Base-by-base conservation (phyloP, 108 stramenopile genomes). In the Cyclotella choctawhatcheeana region DNA sequence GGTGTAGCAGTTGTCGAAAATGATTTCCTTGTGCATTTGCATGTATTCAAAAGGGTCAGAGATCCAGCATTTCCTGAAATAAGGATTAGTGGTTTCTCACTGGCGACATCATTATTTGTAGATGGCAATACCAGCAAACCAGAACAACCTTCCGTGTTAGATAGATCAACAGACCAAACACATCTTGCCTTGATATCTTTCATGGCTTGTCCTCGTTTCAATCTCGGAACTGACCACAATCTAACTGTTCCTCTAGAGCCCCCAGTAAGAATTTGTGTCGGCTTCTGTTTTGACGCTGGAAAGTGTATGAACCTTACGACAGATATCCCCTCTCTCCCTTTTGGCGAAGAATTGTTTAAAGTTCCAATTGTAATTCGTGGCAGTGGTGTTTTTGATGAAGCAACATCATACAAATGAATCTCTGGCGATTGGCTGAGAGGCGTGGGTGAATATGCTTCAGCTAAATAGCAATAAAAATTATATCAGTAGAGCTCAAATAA, bases 1-100 rank as follows among this genome's bases (percentile, higher is more conserved):
- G 81, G 81, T 18, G 81, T 82, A 32, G 64, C 27, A 12, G 63
- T 72, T 25, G 74, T 72, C 5, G 81, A 82, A 52, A 82, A 82
- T 6, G 81, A 74, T 63, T 82, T 82, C 27, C 75, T 52, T 20
- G 81, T 72, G 51, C 69, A 77, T 59, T 66, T 71, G 48, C 64
- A 34, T n/a, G 75, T 63, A 48, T 82, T 74, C 24, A 82, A 63
- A 8, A 82, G 63, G 22, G 54, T 56, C 16, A 82, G 75, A 21
- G 75, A 67, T 3, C 68, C 52, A 34, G 52, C 70, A 32, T 65
- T 64, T 20, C 81, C 81, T 17, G 70, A 69, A 21, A 82, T 14
- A 22, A 82, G 69, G 1, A 73, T 60, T 2, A 69, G 64, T 55
- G 71, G 67, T 51, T 69, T 80, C 56, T 61, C 16, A 43, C n/a